Evolutionary conservation across 2,329 filamentous ascomycete genomes (phyloP).

Genomic region (Epichloe baconii): DNA sequence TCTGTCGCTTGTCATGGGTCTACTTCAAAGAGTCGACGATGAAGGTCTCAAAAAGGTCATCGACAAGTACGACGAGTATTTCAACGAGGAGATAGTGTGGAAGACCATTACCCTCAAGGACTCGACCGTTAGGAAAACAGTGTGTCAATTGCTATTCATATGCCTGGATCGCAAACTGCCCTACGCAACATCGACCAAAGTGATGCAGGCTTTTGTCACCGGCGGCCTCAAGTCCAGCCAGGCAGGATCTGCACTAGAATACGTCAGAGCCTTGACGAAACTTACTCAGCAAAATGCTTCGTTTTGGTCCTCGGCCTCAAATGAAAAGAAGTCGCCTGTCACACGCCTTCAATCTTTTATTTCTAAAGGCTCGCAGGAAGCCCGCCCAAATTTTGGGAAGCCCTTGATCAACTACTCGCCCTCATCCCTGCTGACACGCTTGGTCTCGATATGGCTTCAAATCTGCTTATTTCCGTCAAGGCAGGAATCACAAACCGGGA

Average conservation of each 20-base stretch:
- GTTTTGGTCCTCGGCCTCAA: constrained; percentile 52
- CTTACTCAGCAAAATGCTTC: constrained; percentile 53
- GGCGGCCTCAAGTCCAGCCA: constrained; percentile 65
- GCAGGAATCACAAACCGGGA: constrained; percentile 61
- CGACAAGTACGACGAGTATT: constrained; percentile 49
- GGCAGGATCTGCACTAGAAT: constrained; percentile 58
- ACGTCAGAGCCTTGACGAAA: constrained; percentile 50
- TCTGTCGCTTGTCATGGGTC: constrained; percentile 39
- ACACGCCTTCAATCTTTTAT: constrained; percentile 57
- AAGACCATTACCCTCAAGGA: constrained; percentile 52
- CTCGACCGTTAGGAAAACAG: constrained; percentile 34
- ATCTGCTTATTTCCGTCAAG: constrained; percentile 54
- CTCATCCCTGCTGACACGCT: constrained; percentile 38
- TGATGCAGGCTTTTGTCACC: constrained; percentile 50
- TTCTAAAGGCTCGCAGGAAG: constrained; percentile 77
- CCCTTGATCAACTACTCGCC: constrained; percentile 49
- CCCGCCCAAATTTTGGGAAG: constrained; percentile 58
- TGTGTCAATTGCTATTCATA: constrained; percentile 36
- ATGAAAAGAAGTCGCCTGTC: constrained; percentile 39
- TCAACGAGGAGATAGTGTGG: constrained; percentile 56
- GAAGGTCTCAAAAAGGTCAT: constrained; percentile 47
- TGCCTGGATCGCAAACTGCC: constrained; percentile 37
- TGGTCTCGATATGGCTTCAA: constrained; percentile 36
- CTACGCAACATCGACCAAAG: constrained; percentile 34
- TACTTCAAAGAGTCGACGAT: constrained; percentile 32